Percentiles rank a stretch among this genome's conserved stretches.
phyloP scores from a whole-genome alignment of 176 grass and related monocot species.

The Luzula sylvatica region DNA sequence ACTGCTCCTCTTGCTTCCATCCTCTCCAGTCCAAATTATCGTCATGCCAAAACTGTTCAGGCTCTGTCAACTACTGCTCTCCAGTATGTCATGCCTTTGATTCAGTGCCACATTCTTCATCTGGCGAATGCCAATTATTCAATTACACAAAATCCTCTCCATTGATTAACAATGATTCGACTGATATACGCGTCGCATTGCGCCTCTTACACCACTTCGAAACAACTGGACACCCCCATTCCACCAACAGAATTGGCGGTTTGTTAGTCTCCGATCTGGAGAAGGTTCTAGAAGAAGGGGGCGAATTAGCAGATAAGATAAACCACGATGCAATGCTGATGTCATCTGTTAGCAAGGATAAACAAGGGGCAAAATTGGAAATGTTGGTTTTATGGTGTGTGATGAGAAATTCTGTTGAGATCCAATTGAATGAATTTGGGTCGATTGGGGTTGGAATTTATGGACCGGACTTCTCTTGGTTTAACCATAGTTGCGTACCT shows the following conservation, averaged over 20 bases:
- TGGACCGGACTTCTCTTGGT: slow-evolving; percentile 72
- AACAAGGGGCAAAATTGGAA: slow-evolving; percentile 14
- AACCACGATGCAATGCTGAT: slow-evolving; percentile 44
- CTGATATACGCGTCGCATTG: slow-evolving; percentile 43
- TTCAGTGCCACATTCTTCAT: slow-evolving; percentile 26
- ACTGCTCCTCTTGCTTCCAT: slow-evolving; percentile 57
- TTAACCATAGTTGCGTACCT: slow-evolving; percentile 84
- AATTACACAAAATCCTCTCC: slow-evolving; percentile 7
- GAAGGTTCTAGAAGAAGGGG: slow-evolving; percentile 30
- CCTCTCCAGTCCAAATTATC: slow-evolving; percentile 12
- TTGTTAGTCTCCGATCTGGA: slow-evolving; percentile 44
- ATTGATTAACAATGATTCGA: slow-evolving; percentile 30
- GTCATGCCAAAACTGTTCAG: slow-evolving; percentile 30
- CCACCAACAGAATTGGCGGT: slow-evolving; percentile 39
- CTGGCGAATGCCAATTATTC: slow-evolving; percentile 63
- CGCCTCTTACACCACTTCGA: slow-evolving; percentile 48
- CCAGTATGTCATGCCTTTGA: slow-evolving; percentile 36
- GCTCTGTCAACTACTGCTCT: slow-evolving; percentile 50
- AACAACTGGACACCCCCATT: slow-evolving; percentile 15
- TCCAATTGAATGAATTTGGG: slow-evolving; percentile 43
- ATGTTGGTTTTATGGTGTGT: slow-evolving; percentile 55
- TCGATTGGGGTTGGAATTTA: slow-evolving; percentile 62
- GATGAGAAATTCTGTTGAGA: slow-evolving; percentile 58
- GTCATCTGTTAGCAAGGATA: slow-evolving; percentile 34
- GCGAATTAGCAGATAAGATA: slow-evolving; percentile 44